Evolutionary conservation across 2,329 filamentous ascomycete species (phyloP), one percentile per base, ranked within the genome.

Genomic region (Aspergillus alliaceus): DNA sequence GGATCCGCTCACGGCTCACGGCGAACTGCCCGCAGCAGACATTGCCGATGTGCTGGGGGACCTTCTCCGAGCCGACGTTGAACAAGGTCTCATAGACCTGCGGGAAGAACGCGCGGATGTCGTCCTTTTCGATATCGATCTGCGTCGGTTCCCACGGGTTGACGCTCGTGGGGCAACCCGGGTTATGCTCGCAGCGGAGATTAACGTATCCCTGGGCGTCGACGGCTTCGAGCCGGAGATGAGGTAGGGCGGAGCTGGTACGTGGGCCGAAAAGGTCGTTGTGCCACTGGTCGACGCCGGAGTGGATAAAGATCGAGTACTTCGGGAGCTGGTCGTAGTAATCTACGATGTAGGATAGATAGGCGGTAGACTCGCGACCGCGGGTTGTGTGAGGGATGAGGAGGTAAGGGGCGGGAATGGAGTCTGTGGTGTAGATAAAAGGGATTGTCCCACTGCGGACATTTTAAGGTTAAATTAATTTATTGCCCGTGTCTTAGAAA

Each of bases 281-380:
- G 69, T 85, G 83, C 82, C 82, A 85, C 47, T 82, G 76, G 51
- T 74, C 75, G 22, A 82, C 78, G 57, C 86, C 81, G 12, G 82
- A 79, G 66, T 88, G 86, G 70, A 85, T 81, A 72, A 89, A 86
- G 61, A 88, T 80, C 31, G 77, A 76, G 59, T 86, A 77, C 53
- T 86, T 83, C 2, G 84, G 80, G 4, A 88, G 77, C 3, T 76
- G 65, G 59, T 87, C 78, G 72, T 88, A 88, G 68, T 83, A 79
- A 67, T 86, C 83, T 64, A 86, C 80, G 64, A 88, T 80, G 70
- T 85, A 87, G 37, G 79, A 82, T 35, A 86, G 76, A 66, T 88
- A 87, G 7, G 85, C 80, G 73, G 85, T 82, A 32, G 83, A 84
- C 71, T 88, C 86, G 64, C 86, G 82, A 32, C 86, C 86, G 69